A percentile compares a stretch with the other conserved stretches of the same genome.
Conservation (phyloP, 768 basidiomycete species). For the Roridomyces roridus region DNA sequence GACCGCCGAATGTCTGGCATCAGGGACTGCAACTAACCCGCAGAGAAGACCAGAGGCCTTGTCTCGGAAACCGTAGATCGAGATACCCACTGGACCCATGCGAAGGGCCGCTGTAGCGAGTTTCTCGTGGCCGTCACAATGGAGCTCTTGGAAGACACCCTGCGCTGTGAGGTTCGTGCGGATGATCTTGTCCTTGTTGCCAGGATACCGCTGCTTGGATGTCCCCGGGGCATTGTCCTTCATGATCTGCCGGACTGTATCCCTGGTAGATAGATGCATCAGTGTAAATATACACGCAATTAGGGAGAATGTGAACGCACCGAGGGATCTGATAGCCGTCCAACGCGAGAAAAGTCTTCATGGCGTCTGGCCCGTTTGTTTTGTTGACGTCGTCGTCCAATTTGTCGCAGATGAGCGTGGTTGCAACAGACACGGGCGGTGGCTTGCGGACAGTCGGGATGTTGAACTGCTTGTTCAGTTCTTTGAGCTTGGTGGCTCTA, state of each 20-base stretch:
- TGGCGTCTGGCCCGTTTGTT: neutral
- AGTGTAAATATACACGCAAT: neutral
- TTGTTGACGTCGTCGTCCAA: neutral
- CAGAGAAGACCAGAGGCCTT: conserved; percentile 14
- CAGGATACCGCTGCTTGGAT: too few relatives aligned
- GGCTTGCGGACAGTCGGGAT: conserved; percentile 1
- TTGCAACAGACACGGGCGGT: neutral
- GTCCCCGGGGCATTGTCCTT: too few relatives aligned
- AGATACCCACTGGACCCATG: conserved; percentile 24
- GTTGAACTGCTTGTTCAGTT: neutral
- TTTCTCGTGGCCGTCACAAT: conserved; percentile 29
- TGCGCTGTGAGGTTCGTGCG: neutral
- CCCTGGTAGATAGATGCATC: neutral
- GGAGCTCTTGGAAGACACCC: conserved; percentile 7
- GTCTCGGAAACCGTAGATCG: conserved; percentile 25
- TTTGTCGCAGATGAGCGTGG: neutral
- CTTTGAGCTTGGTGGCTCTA: conserved; percentile 5
- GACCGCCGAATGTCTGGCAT: conserved; percentile 8
- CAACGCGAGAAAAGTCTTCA: neutral
- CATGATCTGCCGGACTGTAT: too few relatives aligned
- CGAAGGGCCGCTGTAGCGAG: conserved; percentile 17
- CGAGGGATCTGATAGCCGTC: neutral
- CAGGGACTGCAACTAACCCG: conserved; percentile 17
- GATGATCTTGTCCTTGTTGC: neutral
- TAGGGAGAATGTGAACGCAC: neutral